A percentile compares a stretch with the other conserved stretches of the same genome.
Evolutionary conservation across 371 early-diverging fungal species (phyloP).

Genomic region (Mucor mucedo): DNA sequence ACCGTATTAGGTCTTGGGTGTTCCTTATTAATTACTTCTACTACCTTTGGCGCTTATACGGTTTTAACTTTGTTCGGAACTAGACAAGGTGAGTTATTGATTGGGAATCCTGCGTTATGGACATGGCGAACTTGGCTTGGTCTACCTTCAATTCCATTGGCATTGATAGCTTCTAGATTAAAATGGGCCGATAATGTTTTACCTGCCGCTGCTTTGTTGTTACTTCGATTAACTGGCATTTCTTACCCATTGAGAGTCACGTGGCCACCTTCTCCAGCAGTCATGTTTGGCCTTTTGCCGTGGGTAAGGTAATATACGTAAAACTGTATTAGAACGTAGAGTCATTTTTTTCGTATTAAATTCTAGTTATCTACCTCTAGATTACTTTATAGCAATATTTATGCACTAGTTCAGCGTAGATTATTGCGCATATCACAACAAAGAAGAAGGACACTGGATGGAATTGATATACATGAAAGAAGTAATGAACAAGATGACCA

Average conservation of each 20-base stretch:
- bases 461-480: slow-evolving; percentile 1
- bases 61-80: slow-evolving; percentile 68
- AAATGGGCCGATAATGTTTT: slow-evolving; percentile 44
- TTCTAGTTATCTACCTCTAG: slow-evolving; percentile 22
- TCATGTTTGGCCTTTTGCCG: slow-evolving; percentile 61
- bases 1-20: slow-evolving; percentile 62
- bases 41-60: slow-evolving; percentile 67
- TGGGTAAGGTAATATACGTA: slow-evolving; percentile 44
- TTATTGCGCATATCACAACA: slow-evolving; percentile 2
- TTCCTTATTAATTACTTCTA: slow-evolving; percentile 54
- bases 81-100: slow-evolving; percentile 58
- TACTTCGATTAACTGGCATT: slow-evolving; percentile 31
- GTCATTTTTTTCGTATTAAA: background rate
- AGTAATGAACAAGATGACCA: slow-evolving; percentile 21
- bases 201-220: slow-evolving; percentile 38
- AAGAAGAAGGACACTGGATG: slow-evolving; percentile 24
- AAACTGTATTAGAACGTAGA: background rate
- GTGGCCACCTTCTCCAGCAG: slow-evolving; percentile 62
- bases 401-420: slow-evolving; percentile 24
- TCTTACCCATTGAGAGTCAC: slow-evolving; percentile 47
- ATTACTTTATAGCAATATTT: slow-evolving; percentile 57
- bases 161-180: slow-evolving; percentile 65
- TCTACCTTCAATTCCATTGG: slow-evolving; percentile 66
- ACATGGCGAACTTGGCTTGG: slow-evolving; percentile 69
- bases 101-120: slow-evolving; percentile 64